Evolutionary conservation across 2,329 filamentous ascomycete genomes (phyloP).

Genomic region (Neurospora crassa): DNA sequence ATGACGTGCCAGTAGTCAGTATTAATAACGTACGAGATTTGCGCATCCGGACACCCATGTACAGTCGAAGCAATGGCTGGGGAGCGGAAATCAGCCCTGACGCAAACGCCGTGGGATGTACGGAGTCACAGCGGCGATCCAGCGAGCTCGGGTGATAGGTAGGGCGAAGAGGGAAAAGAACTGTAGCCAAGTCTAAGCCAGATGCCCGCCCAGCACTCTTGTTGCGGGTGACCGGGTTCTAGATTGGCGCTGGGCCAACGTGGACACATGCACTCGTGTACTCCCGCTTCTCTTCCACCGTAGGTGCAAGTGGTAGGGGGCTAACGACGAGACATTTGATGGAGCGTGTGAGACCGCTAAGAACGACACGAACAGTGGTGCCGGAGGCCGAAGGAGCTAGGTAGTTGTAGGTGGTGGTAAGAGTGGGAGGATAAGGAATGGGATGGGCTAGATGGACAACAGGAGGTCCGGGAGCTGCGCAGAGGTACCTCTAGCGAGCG

Average conservation of each 20-base stretch:
- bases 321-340: background rate
- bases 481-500: background rate
- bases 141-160: background rate
- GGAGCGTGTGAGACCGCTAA: background rate
- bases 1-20: constrained; percentile 23
- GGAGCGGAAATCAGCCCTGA: background rate
- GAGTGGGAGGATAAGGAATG: background rate
- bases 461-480: background rate
- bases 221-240: background rate
- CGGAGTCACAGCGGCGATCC: background rate
- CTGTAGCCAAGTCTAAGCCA: background rate
- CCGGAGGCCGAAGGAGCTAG: background rate
- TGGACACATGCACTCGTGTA: background rate
- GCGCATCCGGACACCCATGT: background rate
- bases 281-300: background rate
- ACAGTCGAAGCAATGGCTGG: background rate
- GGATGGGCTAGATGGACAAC: background rate
- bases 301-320: background rate
- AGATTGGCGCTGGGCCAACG: background rate
- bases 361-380: background rate
- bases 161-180: background rate
- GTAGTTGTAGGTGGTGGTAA: background rate
- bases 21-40: constrained; percentile 16
- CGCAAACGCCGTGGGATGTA: background rate
- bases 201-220: background rate